Conservation (phyloP, 2,329 filamentous ascomycete genomes). For the Aspergillus terreus region DNA sequence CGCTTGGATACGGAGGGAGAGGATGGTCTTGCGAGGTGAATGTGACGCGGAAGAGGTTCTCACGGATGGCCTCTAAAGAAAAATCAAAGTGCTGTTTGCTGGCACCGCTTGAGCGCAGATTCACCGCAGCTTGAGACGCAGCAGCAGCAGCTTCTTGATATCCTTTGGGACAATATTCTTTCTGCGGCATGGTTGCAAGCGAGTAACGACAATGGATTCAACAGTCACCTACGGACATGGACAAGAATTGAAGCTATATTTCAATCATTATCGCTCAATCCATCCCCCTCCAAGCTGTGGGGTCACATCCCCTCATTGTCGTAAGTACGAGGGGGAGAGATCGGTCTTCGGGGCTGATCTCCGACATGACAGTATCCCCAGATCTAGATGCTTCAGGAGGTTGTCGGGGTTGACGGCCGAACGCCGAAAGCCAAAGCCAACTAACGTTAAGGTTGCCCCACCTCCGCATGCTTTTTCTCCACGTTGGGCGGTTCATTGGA, state of each 20-base stretch:
- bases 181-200: constrained; percentile 45
- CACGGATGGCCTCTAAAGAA: constrained; percentile 58
- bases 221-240: neutral
- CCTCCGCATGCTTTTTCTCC: constrained; percentile 1
- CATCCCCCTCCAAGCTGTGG: neutral
- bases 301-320: neutral
- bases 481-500: constrained; percentile 14
- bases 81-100: constrained; percentile 51
- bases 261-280: constrained; percentile 10
- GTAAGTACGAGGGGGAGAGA: neutral
- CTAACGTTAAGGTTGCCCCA: constrained; percentile 6
- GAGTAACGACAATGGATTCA: constrained; percentile 24
- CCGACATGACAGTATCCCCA: constrained; percentile 18
- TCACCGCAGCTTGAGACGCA: constrained; percentile 27
- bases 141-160: constrained; percentile 28
- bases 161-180: constrained; percentile 42
- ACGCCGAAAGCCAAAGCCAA: constrained; percentile 14
- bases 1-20: constrained; percentile 62
- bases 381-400: neutral
- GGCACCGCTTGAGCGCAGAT: constrained; percentile 41
- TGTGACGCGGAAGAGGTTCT: constrained; percentile 64
- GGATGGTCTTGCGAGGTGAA: constrained; percentile 62
- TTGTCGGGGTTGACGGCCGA: constrained; percentile 18
- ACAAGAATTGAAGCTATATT: constrained; percentile 15
- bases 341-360: constrained; percentile 30